Conservation (phyloP, 129 eudicot species). For the Flaveria bidentis region DNA sequence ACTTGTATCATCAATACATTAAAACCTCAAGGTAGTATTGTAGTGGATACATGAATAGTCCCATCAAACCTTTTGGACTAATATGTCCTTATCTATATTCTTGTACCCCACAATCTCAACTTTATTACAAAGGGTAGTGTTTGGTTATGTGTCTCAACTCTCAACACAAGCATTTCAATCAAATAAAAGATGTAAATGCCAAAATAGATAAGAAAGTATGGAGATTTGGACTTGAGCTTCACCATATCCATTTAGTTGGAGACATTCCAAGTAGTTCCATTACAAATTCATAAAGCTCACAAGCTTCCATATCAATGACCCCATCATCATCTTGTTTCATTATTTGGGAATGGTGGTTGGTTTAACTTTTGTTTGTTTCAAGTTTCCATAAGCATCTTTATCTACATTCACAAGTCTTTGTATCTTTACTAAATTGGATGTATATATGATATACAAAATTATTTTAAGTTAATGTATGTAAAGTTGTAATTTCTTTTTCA, state of each 20-base stretch:
- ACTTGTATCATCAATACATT: background rate
- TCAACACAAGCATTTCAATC: conserved; percentile 12
- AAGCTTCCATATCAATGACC: conserved; percentile 33
- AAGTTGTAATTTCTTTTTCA: background rate
- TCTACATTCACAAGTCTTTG: conserved; percentile 2
- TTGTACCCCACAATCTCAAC: conserved; percentile 24
- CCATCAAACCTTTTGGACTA: conserved; percentile 23
- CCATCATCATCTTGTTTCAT: conserved; percentile 35
- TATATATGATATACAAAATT: background rate
- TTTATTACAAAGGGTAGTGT: conserved; percentile 17
- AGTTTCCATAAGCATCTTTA: conserved; percentile 23
- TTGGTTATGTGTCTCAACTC: conserved; percentile 25
- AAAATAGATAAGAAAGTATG: conserved; percentile 13
- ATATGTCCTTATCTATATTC: conserved; percentile 28
- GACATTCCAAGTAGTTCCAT: conserved; percentile 32
- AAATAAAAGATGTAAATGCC: conserved; percentile 25
- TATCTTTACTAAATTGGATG: background rate
- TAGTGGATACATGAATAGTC: conserved; percentile 12
- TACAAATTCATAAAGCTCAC: conserved; percentile 22
- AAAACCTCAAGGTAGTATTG: conserved; percentile 7
- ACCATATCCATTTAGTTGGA: conserved; percentile 28
- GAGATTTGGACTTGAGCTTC: conserved; percentile 34
- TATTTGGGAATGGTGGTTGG: conserved; percentile 18
- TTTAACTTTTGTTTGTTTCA: conserved; percentile 23
- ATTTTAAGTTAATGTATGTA: background rate